phyloP scores from a whole-genome alignment of 1,284 basidiomycete species.

The Prillingera fragicola region DNA sequence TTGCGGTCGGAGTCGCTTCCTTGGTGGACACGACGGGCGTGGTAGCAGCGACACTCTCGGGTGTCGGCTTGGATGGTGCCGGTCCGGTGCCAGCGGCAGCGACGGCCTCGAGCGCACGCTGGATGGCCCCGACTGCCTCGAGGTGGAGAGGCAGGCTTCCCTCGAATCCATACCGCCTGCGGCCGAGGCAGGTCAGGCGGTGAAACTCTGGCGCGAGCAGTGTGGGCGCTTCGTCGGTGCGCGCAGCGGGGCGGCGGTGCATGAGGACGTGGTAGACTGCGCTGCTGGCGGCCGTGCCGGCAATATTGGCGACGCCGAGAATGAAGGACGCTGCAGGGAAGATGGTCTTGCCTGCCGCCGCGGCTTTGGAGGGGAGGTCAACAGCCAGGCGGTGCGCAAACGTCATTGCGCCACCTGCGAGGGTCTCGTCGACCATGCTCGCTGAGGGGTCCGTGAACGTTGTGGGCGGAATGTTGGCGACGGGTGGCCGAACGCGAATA shows the following conservation, averaged over 20 bases:
- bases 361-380: not conserved
- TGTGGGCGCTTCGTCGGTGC: slow-evolving; percentile 9
- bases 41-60: not conserved
- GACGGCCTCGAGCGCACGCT: slow-evolving; percentile 2
- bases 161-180: slow-evolving; percentile 19
- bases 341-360: slow-evolving; percentile 7
- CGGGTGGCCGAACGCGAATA: slow-evolving; percentile 11
- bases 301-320: slow-evolving; percentile 16
- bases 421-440: slow-evolving; percentile 31
- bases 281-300: slow-evolving; percentile 9
- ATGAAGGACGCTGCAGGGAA: slow-evolving; percentile 30
- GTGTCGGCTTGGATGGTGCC: not conserved
- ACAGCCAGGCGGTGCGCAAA: slow-evolving; percentile 20
- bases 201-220: slow-evolving; percentile 25
- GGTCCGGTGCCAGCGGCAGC: not conserved
- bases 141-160: slow-evolving; percentile 15
- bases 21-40: not conserved
- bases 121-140: slow-evolving; percentile 10
- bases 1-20: too few relatives aligned
- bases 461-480: slow-evolving; percentile 23
- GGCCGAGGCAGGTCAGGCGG: slow-evolving; percentile 21
- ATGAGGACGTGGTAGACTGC: slow-evolving; percentile 24
- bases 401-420: slow-evolving; percentile 12
- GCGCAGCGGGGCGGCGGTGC: slow-evolving; percentile 14
- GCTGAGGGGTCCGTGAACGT: slow-evolving; percentile 27